Base-by-base conservation (phyloP, 768 basidiomycete species). In the Hygrocybe punicea region DNA sequence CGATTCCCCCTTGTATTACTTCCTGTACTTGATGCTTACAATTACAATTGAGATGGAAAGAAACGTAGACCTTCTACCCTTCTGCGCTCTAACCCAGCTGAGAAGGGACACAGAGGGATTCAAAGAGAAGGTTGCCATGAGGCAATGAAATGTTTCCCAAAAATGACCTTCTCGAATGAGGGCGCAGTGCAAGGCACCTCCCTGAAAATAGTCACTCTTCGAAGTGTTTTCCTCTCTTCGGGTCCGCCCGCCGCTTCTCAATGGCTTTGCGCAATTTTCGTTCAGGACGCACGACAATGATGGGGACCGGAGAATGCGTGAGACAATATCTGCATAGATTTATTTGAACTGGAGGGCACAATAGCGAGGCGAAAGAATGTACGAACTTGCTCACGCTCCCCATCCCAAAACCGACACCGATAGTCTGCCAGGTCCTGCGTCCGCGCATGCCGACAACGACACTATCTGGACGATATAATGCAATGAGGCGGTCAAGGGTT, bases 391-490 rank as follows among this genome's bases (percentile, higher is more conserved):
- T 80, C 19, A 83, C 73, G 55, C 80, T 81, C 5, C 81, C 81
- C 48, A 83, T 78, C 4, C 77, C 71, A 45, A 68, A 67, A 35
- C 69, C 69, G 64, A 62, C 69, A 53, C 71, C 68, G 65, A 78
- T 63, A 51, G 62, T 72, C 55, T 77, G 73, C 65, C 76, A 76
- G 16, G 73, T 65, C 16, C 76, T 70, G 58, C 82, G 78, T 0
- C 93, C 96, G 14, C 90, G 81, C 8, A 91, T 93, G 17, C 97
- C 96, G 25, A 98, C 96, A 13, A 99, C 87, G 53, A 99, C 80
- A 0, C 91, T 88, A 69, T 96, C 93, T 4, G 93, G 93, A 35
- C 90, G 87, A 65, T 96, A 94, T 6, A 97, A 81, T 0, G 92
- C 90, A 61, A 96, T 94, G 58, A 95, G 83, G 51, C 95, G 87